Base-by-base conservation (phyloP, 306 rosid genomes). In the Macrotyloma uniflorum region DNA sequence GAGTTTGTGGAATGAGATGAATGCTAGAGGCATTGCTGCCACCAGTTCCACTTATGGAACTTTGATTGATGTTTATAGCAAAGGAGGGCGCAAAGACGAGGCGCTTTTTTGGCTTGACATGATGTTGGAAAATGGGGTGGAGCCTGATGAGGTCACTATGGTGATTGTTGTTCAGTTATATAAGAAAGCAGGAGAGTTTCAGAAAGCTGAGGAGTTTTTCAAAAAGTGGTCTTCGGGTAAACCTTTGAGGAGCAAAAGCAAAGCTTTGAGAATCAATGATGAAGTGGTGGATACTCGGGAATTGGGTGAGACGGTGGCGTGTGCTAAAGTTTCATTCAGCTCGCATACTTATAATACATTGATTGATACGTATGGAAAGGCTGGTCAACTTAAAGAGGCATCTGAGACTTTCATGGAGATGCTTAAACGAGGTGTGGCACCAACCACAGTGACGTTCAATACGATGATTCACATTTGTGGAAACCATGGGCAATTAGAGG, bases 401-500 rank as follows among this genome's bases (percentile, higher is more conserved):
- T 90, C 97, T 4, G 81, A 85, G 76, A 86, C 93, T 74, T 94
- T 94, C 66, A 82, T 22, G 19, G 46, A 72, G 85, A 94, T 94
- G 98, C 97, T 94, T 8, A 77, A 85, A 79, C 96, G 76, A 68
- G 98, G 97, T 20, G 85, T 88, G 71, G 83, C 89, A 10, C 97
- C 97, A 7, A 92, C 94, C 1, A 87, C 90, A 0, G 97, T 94
- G 76, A 94, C 98, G 59, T 94, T 94, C 88, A 94, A 94, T 83
- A 92, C 98, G 30, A 90, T 92, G 88, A 94, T 94, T 85, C 97
- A 92, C 84, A 89, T 94, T 69, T 92, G 95, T 78, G 97, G 98
- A 35, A 94, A 89, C 85, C 90, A 92, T 74, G 97, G 91, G 66
- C 84, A 32, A 30, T 86, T 92, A 28, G 88, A 88, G 68, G 97